These are phyloP conservation scores for Macrolepiota fuliginosa DNA, from an alignment of 768 basidiomycete genomes.

Conservation along the genomic window DNA sequence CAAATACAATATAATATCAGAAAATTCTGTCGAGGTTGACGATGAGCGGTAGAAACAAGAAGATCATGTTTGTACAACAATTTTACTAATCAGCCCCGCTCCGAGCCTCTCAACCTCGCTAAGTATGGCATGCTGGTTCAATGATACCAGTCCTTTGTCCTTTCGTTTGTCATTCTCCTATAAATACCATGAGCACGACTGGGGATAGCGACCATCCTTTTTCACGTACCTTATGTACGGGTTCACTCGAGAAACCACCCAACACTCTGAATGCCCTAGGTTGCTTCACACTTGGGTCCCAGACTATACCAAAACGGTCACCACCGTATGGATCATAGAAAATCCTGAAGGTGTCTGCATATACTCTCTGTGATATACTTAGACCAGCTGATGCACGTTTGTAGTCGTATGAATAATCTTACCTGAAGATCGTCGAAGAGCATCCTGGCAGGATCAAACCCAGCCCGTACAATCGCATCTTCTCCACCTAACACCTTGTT, in stretches of 20 bases:
- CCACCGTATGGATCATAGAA: conserved; percentile 88
- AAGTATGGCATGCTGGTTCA: conserved; percentile 69
- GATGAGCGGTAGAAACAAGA: not conserved
- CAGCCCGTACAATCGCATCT: conserved; percentile 47
- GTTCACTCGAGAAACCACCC: conserved; percentile 74
- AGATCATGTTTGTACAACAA: not conserved
- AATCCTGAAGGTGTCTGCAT: conserved; percentile 73
- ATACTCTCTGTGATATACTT: conserved; percentile 51
- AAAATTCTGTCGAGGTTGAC: not conserved
- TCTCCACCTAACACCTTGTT: conserved; percentile 34
- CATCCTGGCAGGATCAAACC: conserved; percentile 75
- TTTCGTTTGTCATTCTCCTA: conserved; percentile 43
- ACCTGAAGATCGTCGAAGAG: conserved; percentile 77
- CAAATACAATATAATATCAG: not conserved
- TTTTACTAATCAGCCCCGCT: conserved; percentile 49
- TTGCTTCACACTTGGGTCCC: conserved; percentile 72
- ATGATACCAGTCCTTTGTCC: conserved; percentile 56
- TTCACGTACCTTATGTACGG: conserved; percentile 39
- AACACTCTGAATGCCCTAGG: conserved; percentile 75
- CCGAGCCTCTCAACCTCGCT: conserved; percentile 79
- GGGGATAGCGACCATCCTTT: not conserved
- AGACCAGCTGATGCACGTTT: not conserved
- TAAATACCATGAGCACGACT: not conserved
- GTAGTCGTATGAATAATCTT: conserved; percentile 17
- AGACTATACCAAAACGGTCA: conserved; percentile 74